Evolutionary conservation across 352 stramenopile genomes (phyloP).

Genomic region (Pythium plurisporium): DNA sequence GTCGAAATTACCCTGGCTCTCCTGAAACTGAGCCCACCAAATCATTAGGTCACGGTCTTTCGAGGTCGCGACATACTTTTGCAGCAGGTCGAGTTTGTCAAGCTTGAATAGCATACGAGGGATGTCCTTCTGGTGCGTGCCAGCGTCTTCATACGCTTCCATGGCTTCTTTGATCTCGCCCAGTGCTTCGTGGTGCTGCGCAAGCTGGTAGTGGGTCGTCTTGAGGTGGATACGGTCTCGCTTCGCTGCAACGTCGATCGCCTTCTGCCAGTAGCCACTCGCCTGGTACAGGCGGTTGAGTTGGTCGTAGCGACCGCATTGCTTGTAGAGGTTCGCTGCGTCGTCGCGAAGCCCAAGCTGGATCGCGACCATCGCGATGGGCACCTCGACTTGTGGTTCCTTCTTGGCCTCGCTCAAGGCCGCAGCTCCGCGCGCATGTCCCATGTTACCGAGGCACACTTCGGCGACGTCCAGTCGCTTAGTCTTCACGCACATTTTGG

Average conservation of each 20-base stretch:
- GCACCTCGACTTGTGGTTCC: constrained; percentile 71
- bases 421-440: constrained; percentile 83
- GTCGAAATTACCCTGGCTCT: constrained; percentile 88
- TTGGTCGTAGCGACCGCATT: constrained; percentile 90
- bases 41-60: constrained; percentile 85
- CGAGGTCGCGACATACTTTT: constrained; percentile 88
- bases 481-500: constrained; percentile 95
- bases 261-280: constrained; percentile 89
- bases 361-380: constrained; percentile 90
- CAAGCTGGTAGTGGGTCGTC: constrained; percentile 87
- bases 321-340: constrained; percentile 86
- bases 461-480: constrained; percentile 93
- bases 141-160: constrained; percentile 88
- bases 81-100: constrained; percentile 84
- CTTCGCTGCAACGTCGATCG: constrained; percentile 83
- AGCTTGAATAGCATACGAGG: constrained; percentile 92
- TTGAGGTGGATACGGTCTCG: constrained; percentile 91
- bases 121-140: constrained; percentile 88
- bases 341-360: constrained; percentile 91
- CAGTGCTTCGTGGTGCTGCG: constrained; percentile 87
- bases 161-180: constrained; percentile 88
- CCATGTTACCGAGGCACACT: constrained; percentile 94
- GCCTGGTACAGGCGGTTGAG: constrained; percentile 91
- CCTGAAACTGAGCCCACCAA: constrained; percentile 94
- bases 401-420: constrained; percentile 79